Percentiles rank a stretch among this genome's conserved stretches.
Evolutionary conservation across 495 filamentous ascomycete species (phyloP).

Genomic region (Hypoxylon fragiforme): DNA sequence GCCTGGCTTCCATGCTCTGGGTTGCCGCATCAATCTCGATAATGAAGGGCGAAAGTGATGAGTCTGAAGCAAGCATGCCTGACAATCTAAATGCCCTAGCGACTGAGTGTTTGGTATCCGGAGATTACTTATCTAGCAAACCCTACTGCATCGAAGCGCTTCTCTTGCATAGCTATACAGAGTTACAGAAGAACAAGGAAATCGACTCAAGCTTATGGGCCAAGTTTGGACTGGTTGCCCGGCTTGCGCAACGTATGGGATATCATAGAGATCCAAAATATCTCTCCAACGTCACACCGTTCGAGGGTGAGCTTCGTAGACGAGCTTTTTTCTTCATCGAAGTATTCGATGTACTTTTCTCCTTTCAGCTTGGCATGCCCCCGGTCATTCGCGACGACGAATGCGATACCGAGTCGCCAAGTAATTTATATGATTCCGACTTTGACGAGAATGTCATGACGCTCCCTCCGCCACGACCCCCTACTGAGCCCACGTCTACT

Average conservation of each 20-base stretch:
- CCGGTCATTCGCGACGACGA: constrained; percentile 46
- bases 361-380: constrained; percentile 56
- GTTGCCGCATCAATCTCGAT: constrained; percentile 39
- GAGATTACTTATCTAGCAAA: constrained; percentile 47
- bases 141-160: constrained; percentile 54
- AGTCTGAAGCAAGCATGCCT: constrained; percentile 22
- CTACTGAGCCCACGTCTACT: constrained; percentile 48
- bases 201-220: constrained; percentile 48
- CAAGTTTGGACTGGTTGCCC: constrained; percentile 46
- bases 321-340: constrained; percentile 53
- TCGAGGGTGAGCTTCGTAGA: constrained; percentile 56
- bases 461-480: constrained; percentile 45
- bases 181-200: constrained; percentile 41
- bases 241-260: constrained; percentile 54
- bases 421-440: constrained; percentile 52
- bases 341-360: constrained; percentile 53
- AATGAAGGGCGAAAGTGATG: constrained; percentile 29
- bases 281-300: constrained; percentile 49
- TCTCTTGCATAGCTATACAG: constrained; percentile 45
- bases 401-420: constrained; percentile 49
- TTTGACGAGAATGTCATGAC: constrained; percentile 46
- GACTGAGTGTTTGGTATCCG: constrained; percentile 48
- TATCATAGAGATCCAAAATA: constrained; percentile 55
- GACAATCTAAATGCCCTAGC: constrained; percentile 32
- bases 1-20: constrained; percentile 46